Evolutionary conservation across 2,329 filamentous ascomycete species (phyloP), one percentile per base, ranked within the genome.

Genomic region (Cytospora leucostoma): DNA sequence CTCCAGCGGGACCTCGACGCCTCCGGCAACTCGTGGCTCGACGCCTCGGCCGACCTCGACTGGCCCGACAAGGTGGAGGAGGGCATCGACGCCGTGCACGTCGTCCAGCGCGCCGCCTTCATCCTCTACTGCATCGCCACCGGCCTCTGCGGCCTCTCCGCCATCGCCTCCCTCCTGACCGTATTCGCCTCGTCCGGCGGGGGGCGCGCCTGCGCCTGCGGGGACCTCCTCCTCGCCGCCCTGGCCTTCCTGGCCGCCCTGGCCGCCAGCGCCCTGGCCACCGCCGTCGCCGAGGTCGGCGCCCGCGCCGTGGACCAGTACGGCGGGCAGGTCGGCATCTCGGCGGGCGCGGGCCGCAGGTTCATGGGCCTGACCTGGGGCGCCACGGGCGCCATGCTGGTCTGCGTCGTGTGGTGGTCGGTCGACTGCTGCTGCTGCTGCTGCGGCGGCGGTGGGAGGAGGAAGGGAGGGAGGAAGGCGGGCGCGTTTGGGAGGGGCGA

Each of bases 71-170:
- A 61, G 38, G 49, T 61, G 32, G 59, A 61, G 38, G 51, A 53
- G 32, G 59, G 59, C 32, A 40, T 61, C 12, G 13, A 55, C 10
- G 51, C 51, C 27, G 54, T 61, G 27, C 59, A 61, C 59, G 49
- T 61, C 51, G 59, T 61, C 32, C 59, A 61, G 59, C 59, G 59
- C 40, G 59, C 37, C 10, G 59, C 59, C 19, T 61, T 61, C 17
- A 32, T 55, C 51, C 27, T 61, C 19, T 61, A 61, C 40, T 61
- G 59, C 40, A 32, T 55, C 38, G 53, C 59, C 2, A 38, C 37
- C 19, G 59, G 51, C 5, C 33, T 61, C n/a, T 49, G 49, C 33
- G 59, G 51, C 15, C 38, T 61, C 8, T 51, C 59, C 38, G 19
- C 59, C 4, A 13, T 35, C 15, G 33, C 15, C 4, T 55, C 59